Evolutionary conservation across 768 basidiomycete genomes (phyloP).

Genomic region (Rhodotorula taiwanensis): DNA sequence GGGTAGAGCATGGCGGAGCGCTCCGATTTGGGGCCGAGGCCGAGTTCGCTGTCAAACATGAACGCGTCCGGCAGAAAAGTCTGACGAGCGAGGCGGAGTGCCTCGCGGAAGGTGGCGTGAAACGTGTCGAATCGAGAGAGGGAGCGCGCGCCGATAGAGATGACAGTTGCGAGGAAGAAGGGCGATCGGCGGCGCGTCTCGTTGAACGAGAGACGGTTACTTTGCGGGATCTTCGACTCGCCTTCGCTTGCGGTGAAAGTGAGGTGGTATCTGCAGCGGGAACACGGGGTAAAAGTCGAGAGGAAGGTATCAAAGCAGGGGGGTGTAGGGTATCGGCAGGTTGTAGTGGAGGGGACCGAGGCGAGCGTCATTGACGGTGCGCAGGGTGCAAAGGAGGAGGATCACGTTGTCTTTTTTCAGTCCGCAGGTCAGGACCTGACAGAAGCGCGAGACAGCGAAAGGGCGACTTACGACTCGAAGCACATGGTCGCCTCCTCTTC

Average conservation of each 20-base stretch:
- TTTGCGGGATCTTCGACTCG: not conserved
- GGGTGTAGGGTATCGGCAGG: no score
- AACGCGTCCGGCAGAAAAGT: constrained; percentile 16
- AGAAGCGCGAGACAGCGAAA: no score
- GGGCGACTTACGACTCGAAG: constrained; percentile 23
- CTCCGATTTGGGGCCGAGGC: not conserved
- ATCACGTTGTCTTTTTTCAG: constrained; percentile 2
- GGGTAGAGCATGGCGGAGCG: not conserved
- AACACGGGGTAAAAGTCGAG: no score
- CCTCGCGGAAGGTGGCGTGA: constrained; percentile 18
- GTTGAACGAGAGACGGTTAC: constrained; percentile 15
- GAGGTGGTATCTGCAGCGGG: constrained; percentile 22
- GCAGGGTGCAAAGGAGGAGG: not conserved
- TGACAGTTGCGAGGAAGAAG: constrained; percentile 29
- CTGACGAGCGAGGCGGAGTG: constrained; percentile 15
- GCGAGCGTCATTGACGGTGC: not conserved
- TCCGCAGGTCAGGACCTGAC: not conserved
- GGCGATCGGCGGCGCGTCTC: constrained; percentile 27
- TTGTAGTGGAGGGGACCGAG: not conserved
- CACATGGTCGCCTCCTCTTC: constrained; percentile 32
- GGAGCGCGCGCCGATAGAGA: constrained; percentile 34
- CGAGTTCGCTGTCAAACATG: not conserved
- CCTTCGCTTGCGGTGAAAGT: constrained; percentile 13
- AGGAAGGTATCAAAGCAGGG: no score
- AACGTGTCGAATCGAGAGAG: constrained; percentile 26